phyloP scores from a whole-genome alignment of 2,329 filamentous ascomycete species.

The Clarireedia homoeocarpa region DNA sequence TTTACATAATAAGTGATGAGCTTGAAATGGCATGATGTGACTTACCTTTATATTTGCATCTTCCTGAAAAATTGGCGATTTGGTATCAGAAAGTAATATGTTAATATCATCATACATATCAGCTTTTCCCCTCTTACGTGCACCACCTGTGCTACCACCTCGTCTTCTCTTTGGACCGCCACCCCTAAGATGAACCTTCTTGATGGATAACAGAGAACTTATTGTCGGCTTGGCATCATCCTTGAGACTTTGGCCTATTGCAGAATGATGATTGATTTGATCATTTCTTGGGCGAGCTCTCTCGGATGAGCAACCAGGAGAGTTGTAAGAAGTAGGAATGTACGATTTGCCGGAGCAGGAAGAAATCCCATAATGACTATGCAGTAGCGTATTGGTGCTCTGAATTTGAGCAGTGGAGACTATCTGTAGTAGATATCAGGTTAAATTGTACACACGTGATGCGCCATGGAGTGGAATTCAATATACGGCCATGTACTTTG shows the following conservation, averaged over 20 bases:
- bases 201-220: background rate
- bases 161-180: conserved; percentile 3
- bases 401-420: background rate
- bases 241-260: too few relatives aligned
- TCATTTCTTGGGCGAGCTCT: background rate
- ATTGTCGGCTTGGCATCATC: background rate
- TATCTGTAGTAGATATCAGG: background rate
- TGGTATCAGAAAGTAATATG: background rate
- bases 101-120: conserved; percentile 4
- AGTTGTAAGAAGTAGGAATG: conserved; percentile 4
- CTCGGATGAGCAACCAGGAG: background rate
- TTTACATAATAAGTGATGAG: background rate
- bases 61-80: conserved; percentile 10
- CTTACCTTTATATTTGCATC: conserved; percentile 9
- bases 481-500: too few relatives aligned
- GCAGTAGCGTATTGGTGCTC: background rate
- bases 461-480: background rate
- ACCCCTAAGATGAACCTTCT: background rate
- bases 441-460: background rate
- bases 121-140: conserved; percentile 5
- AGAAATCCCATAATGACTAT: background rate
- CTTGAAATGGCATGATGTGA: background rate
- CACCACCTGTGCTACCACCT: background rate
- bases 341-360: background rate
- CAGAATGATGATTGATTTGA: background rate